Evolutionary conservation across 495 filamentous ascomycete genomes (phyloP), one percentile per base, ranked within the genome.

Genomic region (Poronia punctata): DNA sequence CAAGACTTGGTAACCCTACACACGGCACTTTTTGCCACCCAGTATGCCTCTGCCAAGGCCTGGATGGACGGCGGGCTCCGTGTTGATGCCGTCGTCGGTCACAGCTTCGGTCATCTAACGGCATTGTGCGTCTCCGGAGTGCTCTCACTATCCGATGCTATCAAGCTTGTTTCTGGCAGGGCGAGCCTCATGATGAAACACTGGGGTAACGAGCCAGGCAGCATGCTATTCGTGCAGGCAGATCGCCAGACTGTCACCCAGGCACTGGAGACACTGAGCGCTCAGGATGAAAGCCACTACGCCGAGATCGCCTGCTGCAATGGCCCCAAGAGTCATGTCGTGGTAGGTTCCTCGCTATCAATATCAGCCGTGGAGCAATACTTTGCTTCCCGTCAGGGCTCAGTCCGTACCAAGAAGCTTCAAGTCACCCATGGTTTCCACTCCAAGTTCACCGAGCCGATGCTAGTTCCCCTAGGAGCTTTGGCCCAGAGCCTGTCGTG

Each of bases 101-200:
- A 79, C 41, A 72, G 66, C 35, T 70, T 80, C 42, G 76, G 76
- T 1, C 55, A 79, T 45, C 52, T 79, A 0, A 70, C 70, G 5
- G 73, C 71, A 0, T 35, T 79, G 0, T 32, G 23, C 10, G 49
- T 63, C 0, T 43, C 52, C 3, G 57, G 60, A 1, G 40, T 39
- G 1, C 45, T 62, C 0, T 49, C 53, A 7, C 36, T 65, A 3
- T 8, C 29, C 0, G 43, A 65, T 19, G 40, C 47, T 1, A 23
- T 79, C 7, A 57, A 46, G 5, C 32, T 76, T 3, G 54, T 80
- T 2, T 45, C 58, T 4, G 58, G 51, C 0, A 63, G 76, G 10
- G 70, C 74, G 0, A 22, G 12, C 0, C 29, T 79, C 1, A 72
- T 80, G 35, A 41, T 56, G 4, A 52, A 60, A 0, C 22, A 48